Evolutionary conservation across 2,329 filamentous ascomycete species (phyloP), one percentile per base, ranked within the genome.

Genomic region (Bretziella fagacearum): DNA sequence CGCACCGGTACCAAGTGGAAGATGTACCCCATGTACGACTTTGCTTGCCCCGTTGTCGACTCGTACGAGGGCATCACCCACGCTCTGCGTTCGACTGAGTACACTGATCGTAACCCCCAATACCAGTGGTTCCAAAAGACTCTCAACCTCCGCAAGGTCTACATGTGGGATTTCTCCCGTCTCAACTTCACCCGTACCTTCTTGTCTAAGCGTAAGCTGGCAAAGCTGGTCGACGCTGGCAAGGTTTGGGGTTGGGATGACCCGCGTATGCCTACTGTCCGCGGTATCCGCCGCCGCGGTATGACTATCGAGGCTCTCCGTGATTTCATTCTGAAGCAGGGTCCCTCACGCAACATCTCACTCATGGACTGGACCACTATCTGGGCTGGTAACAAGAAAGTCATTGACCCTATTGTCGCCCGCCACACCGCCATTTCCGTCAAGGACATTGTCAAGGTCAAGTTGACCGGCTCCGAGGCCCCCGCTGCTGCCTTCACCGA

Each of bases 11-110:
- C 68, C 49, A 76, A 70, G 52, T 89, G 83, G 81, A 89, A 87
- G 65, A 80, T 85, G 59, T 89, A 89, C 63, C 83, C 83, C 27
- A 89, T 81, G 53, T 91, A 91, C 67, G 84, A 91, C 61, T 84
- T 89, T 59, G 83, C 82, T 53, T 86, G 81, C 63, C 84, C 84
- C 13, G 76, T 89, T 18, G 77, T 91, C 50, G 84, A 91, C 63
- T 77, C 77, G 51, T 63, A 84, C 54, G 83, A 91, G 66, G 84
- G 84, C 33, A 79, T 91, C 47, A 91, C 84, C 2, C 84, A 89
- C 59, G 84, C 84, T 6, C 70, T 91, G 49, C 74, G 84, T 55
- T 86, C 84, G 1, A 89, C 82, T 55, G 84, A 91, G 69, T 91
- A 89, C 65, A 84, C 84, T 47, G 84, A 91, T 62, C 79, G 84